Conservation (phyloP, 192 early-diverging fungal genomes). For the Coemansia sp. region DNA sequence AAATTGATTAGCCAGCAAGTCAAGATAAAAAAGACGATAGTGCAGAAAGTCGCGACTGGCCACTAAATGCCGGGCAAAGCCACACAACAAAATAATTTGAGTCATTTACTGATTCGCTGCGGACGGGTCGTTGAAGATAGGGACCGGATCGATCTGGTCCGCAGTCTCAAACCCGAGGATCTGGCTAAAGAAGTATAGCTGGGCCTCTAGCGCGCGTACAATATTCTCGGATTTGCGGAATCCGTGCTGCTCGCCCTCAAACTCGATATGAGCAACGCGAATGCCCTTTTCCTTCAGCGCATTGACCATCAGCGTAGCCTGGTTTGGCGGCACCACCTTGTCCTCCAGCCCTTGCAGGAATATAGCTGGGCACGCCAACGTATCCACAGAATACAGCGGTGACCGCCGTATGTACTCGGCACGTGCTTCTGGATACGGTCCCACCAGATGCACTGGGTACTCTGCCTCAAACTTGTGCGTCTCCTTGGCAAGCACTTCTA, state of each 20-base stretch:
- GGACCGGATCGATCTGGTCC: slow-evolving; percentile 48
- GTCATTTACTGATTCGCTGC: neutral
- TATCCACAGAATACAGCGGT: slow-evolving; percentile 61
- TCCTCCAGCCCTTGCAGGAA: slow-evolving; percentile 77
- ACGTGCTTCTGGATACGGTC: slow-evolving; percentile 57
- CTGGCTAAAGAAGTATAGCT: slow-evolving; percentile 68
- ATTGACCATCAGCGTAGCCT: slow-evolving; percentile 71
- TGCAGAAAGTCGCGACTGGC: too few relatives aligned
- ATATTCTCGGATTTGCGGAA: slow-evolving; percentile 71
- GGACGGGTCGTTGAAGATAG: slow-evolving; percentile 18
- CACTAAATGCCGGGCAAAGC: neutral
- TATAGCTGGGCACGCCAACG: slow-evolving; percentile 63
- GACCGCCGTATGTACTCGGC: slow-evolving; percentile 63
- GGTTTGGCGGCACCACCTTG: slow-evolving; percentile 73
- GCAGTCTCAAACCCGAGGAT: slow-evolving; percentile 64
- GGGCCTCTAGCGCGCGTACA: slow-evolving; percentile 59
- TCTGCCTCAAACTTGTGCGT: slow-evolving; percentile 82
- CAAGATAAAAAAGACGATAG: too few relatives aligned
- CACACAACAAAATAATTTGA: neutral
- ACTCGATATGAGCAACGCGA: slow-evolving; percentile 60
- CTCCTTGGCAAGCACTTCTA: slow-evolving; percentile 59
- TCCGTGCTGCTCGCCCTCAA: slow-evolving; percentile 69
- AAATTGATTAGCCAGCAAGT: too few relatives aligned
- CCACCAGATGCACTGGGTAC: slow-evolving; percentile 63
- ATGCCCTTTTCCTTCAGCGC: slow-evolving; percentile 63